Evolutionary conservation across 1,284 basidiomycete species (phyloP), one percentile per base, ranked within the genome.

Genomic region (Violaceomyces palustris): DNA sequence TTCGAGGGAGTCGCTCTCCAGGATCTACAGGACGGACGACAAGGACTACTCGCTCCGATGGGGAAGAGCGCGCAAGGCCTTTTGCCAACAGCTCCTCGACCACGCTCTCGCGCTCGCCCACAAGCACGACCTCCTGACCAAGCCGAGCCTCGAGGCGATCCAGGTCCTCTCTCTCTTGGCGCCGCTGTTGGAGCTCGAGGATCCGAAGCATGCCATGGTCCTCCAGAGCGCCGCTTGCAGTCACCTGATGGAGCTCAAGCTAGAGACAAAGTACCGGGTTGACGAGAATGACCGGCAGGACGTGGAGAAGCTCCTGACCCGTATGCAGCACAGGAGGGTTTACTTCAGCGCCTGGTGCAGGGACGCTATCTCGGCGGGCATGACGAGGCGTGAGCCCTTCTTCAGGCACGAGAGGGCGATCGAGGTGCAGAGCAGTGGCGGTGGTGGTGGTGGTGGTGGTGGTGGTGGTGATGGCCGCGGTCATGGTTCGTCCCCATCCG

Each of bases 61-160:
- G n/a, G 69, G 69, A 22, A 48, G 46, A 24, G 53, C 62, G n/a
- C 49, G 69, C n/a, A 63, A 68, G 27, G 32, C 59, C 6, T 64
- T 64, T 40, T 66, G 58, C 44, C 64, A 65, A 23, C 42, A 58
- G 15, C 39, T 70, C 15, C 35, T 70, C 21, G 61, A 56, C 19
- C 58, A 61, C 12, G 65, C 61, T 6, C 46, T 70, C 14, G 57
- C 55, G 6, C 33, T 72, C 15, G 64, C 68, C 29, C 52, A 70
- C 50, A 64, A 60, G 43, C 52, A 72, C 49, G 49, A 69, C 25
- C 45, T 72, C 4, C 45, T 64, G 34, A 50, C 61, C 42, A 60
- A 50, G 35, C 55, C 61, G 2, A 58, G 54, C 17, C 40, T 61
- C 15, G 67, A 70, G 42, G 51, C 50, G 24, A 35, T 63, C 17